Evolutionary conservation across 176 grass and related monocot genomes (phyloP), one percentile per base, ranked within the genome.

Genomic region (Aegilops bicornis): DNA sequence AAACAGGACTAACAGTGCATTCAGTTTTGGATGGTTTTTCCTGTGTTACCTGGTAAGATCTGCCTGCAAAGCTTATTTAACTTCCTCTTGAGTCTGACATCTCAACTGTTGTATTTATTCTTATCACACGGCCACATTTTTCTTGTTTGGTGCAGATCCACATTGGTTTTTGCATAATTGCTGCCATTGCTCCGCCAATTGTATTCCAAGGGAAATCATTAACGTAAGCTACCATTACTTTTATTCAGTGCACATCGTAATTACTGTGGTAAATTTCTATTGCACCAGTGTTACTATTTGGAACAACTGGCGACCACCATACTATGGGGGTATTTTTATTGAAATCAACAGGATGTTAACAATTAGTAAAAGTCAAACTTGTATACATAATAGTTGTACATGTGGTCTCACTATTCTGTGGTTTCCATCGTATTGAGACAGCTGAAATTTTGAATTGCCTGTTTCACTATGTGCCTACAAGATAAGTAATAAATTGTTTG

Each of bases 1-100:
- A 31, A 87, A 90, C 95, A 97, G 92, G 89, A 97, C 92, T 67
- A 89, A 95, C 52, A 97, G 90, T 54, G 95, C 90, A 7, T 77
- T 97, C 75, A 97, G 91, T 76, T 97, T 97, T 86, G 95, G 95
- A 71, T 95, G 78, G 87, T 97, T 97, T 82, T 97, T 97, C 69
- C 84, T 97, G 35, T 91, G 86, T 54, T 97, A 97, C 39, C 40
- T 95, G 90, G 95, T 97, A 93, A 86, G 83, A 56, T 88, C 9
- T 64, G 24, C 2, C 58, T 85, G 15, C 73, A 82, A 64, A 50
- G 19, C 25, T 61, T 50, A 52, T 80, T 79, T 69, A 69, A 20
- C 22, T 15, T 40, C 3, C 32, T 33, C 32, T 33, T 33, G 31
- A 31, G 31, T 31, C 10, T 29, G 37, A 42, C 69, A 76, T 91